A percentile compares a stretch with the other conserved stretches of the same genome.
phyloP scores from a whole-genome alignment of 1,139 yeast genomes.

The Petasospora fabianii region DNA sequence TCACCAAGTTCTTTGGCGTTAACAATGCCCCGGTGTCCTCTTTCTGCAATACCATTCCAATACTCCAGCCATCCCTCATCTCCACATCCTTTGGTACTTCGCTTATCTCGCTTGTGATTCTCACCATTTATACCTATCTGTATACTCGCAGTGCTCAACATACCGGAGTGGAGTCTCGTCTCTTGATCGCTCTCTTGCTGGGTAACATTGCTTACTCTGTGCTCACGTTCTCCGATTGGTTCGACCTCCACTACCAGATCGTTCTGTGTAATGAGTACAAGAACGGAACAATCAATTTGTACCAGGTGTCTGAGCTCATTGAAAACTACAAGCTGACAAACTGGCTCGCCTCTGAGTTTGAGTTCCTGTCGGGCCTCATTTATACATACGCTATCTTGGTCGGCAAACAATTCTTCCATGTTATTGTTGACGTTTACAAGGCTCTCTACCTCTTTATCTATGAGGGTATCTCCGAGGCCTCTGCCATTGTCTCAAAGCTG shows the following conservation, averaged over 20 bases:
- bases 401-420: constrained; percentile 16
- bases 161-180: constrained; percentile 23
- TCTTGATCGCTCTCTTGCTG: constrained; percentile 19
- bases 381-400: constrained; percentile 15
- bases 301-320: constrained; percentile 22
- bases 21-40: constrained; percentile 26
- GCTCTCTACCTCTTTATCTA: too few species aligned
- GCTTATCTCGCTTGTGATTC: constrained; percentile 12
- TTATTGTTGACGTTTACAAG: not conserved
- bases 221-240: constrained; percentile 24
- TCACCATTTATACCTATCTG: constrained; percentile 13
- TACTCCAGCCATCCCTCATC: constrained; percentile 23
- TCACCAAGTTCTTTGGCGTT: constrained; percentile 18
- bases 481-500: not conserved
- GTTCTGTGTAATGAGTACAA: constrained; percentile 27
- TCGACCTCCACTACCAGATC: constrained; percentile 21
- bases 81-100: constrained; percentile 26
- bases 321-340: constrained; percentile 18
- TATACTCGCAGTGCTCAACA: constrained; percentile 7
- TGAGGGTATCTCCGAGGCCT: not conserved
- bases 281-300: constrained; percentile 23
- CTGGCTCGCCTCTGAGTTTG: constrained; percentile 1
- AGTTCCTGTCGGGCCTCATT: constrained; percentile 1
- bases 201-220: constrained; percentile 19
- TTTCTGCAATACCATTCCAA: constrained; percentile 23